Base-by-base conservation (phyloP, 139 green algal genomes). In the Eudorina sp. region DNA sequence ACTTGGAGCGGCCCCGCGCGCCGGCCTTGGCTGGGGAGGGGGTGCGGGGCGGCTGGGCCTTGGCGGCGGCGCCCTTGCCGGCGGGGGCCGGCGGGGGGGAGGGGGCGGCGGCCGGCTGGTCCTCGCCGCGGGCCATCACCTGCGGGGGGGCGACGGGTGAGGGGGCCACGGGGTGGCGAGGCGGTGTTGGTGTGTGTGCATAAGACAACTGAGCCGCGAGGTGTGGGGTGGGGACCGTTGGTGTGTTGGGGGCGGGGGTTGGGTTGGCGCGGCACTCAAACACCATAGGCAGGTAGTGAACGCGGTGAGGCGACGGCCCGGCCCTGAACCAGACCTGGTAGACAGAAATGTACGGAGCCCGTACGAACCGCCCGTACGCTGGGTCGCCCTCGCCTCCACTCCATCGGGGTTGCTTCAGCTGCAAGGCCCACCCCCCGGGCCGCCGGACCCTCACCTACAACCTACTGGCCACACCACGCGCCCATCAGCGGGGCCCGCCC, bases 61-160 rank as follows among this genome's bases (percentile, higher is more conserved):
- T 75, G 40, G 46, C 34, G 46, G 25, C 46, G 77, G 25, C 31
- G 53, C 8, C 27, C 34, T 48, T 38, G 77, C 34, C 77, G 41
- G 64, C 29, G 18, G 62, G 7, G 6, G 60, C 29, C 0, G 40
- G 16, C 3, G 82, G 4, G 31, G 73, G 45, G n/a, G 45, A 18
- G 5, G 23, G 29, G 3, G 53, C 82, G 23, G 34, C 31, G 7
- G 66, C 4, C 31, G 82, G 46, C 45, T 62, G 27, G 38, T 88
- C 83, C 68, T 88, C 83, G 14, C 83, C 83, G 2, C 36, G 36
- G 4, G 83, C 83, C 83, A 88, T 88, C 1, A 72, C 62, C 78
- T 85, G 55, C n/a, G n/a, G n/a, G n/a, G n/a, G n/a, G n/a, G n/a
- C n/a, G n/a, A 16, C 5, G 7, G 19, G 8, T 16, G 34, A 9